Base-by-base conservation (phyloP, 352 stramenopile species). In the Globisporangium canariense region DNA sequence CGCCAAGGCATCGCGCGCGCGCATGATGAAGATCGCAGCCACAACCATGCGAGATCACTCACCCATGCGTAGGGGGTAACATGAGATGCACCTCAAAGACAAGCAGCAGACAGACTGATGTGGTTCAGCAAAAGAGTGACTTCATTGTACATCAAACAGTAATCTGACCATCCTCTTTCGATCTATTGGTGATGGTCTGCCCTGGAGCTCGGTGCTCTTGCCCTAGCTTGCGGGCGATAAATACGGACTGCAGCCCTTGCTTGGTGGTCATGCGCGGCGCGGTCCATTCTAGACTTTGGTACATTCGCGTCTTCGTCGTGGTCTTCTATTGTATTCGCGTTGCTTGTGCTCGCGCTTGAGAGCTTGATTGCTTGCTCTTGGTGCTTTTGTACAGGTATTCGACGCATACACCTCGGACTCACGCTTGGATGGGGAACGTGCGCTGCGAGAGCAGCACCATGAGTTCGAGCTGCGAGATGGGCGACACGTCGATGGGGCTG, bases 391-490 rank as follows among this genome's bases (percentile, higher is more conserved):
- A 38, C 34, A 36, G 8, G 9, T 10, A 2, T 16, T n/a, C 41
- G 8, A 49, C 14, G 18, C 13, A 49, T 2, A 14, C 36, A 10
- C 9, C 16, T 47, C 60, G 69, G 77, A n/a, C 67, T 71, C 77
- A 74, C 40, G 74, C 64, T 16, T 60, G 64, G 3, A 55, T 67
- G 9, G 85, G 85, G 59, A 93, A 93, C 30, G 73, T 89, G 66
- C 85, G 82, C 68, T 91, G 79, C 34, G 79, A 88, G 36, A 91
- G 76, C 61, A 94, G 70, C 49, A 89, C 63, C 20, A 91, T 43
- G 57, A 94, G 74, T 70, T 94, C 86, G 53, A 91, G 56, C 68
- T 90, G 81, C 34, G 79, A 86, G 62, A 92, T 71, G 32, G 83
- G 83, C n/a, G 83, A 86, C 49, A 92, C 83, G 61, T 89, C 74